These are phyloP conservation scores for Lactuca saligna DNA, from an alignment of 129 eudicot species.

Conservation along the genomic window DNA sequence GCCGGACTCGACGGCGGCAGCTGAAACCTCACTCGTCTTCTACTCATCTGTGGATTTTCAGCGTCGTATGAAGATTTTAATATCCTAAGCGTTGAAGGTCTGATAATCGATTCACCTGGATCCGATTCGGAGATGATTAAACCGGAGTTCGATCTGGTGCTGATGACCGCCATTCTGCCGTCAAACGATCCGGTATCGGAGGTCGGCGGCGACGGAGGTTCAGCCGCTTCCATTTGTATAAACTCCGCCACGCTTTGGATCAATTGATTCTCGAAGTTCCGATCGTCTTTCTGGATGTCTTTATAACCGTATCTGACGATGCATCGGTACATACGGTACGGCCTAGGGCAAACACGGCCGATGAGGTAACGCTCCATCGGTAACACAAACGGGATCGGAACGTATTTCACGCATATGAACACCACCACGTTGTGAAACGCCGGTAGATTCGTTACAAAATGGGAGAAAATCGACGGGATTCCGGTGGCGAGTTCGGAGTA, in stretches of 20 bases:
- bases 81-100: conserved; percentile 67
- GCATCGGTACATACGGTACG: conserved; percentile 93
- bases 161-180: conserved; percentile 93
- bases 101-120: conserved; percentile 54
- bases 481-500: conserved; percentile 94
- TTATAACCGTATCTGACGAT: conserved; percentile 88
- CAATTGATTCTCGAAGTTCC: conserved; percentile 72
- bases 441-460: conserved; percentile 84
- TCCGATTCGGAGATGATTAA: conserved; percentile 48
- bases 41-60: conserved; percentile 69
- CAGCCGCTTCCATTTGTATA: conserved; percentile 89
- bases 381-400: conserved; percentile 78
- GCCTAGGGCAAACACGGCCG: conserved; percentile 88
- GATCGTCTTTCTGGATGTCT: conserved; percentile 79
- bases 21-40: conserved; percentile 71
- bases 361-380: conserved; percentile 85
- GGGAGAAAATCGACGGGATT: conserved; percentile 89
- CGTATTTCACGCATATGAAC: conserved; percentile 82
- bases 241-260: conserved; percentile 89
- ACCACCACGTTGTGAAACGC: conserved; percentile 89
- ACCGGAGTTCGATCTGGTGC: conserved; percentile 57
- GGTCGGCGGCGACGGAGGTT: conserved; percentile 55
- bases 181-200: conserved; percentile 65
- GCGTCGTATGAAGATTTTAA: conserved; percentile 75
- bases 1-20: conserved; percentile 48